These are phyloP conservation scores for Barnettozyma pratensis DNA, from an alignment of 805 yeast species.

Conservation along the genomic window DNA sequence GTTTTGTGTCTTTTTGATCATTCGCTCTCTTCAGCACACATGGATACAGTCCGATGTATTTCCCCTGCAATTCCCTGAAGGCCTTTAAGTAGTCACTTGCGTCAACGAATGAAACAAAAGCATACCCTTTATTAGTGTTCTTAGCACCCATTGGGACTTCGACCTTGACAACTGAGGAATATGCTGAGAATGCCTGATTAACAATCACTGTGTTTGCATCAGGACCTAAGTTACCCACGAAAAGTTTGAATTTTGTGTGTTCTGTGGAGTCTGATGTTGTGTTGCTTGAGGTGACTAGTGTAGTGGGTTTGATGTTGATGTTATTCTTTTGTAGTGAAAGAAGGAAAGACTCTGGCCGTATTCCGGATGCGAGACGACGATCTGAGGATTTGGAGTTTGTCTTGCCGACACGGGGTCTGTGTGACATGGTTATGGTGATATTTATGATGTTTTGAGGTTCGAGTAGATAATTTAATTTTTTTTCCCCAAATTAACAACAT, in stretches of 20 bases:
- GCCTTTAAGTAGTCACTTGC: slow-evolving; percentile 66
- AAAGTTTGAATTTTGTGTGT: slow-evolving; percentile 48
- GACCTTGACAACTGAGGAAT: slow-evolving; percentile 49
- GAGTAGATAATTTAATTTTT: not conserved
- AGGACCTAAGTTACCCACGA: slow-evolving; percentile 69
- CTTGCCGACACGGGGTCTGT: slow-evolving; percentile 3
- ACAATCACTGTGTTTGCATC: slow-evolving; percentile 59
- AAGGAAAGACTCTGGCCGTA: slow-evolving; percentile 39
- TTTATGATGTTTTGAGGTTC: not conserved
- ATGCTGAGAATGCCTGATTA: slow-evolving; percentile 48
- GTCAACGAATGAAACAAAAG: slow-evolving; percentile 63
- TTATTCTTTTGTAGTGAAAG: slow-evolving; percentile 26
- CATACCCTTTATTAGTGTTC: slow-evolving; percentile 55
- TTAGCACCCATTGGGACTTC: slow-evolving; percentile 50
- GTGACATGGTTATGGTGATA: not conserved
- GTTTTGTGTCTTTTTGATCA: slow-evolving; percentile 21
- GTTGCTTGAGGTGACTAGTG: not conserved
- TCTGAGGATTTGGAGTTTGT: slow-evolving; percentile 39
- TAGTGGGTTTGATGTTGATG: slow-evolving; percentile 12
- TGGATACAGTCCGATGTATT: slow-evolving; percentile 71
- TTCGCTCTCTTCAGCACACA: slow-evolving; percentile 62
- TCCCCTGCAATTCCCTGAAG: slow-evolving; percentile 71
- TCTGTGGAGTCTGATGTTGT: not conserved
- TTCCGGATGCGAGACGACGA: slow-evolving; percentile 48
- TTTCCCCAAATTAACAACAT: too few relatives aligned